Percentiles rank a stretch among this genome's conserved stretches.
phyloP scores from a whole-genome alignment of 2,329 filamentous ascomycete species.

The Aureobasidium sp. region DNA sequence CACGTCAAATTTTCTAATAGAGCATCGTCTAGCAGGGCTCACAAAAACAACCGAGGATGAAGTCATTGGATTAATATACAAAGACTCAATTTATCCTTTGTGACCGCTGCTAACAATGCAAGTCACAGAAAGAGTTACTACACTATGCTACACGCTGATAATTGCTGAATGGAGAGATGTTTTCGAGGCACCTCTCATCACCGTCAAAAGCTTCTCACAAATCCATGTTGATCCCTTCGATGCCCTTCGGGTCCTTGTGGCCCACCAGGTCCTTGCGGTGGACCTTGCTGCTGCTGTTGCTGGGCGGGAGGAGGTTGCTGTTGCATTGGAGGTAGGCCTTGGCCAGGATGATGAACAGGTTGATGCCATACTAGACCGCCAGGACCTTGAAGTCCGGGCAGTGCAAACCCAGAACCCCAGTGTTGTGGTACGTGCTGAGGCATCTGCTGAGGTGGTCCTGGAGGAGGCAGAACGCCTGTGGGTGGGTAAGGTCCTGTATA shows the following conservation, averaged over 20 bases:
- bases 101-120: background rate
- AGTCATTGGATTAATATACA: background rate
- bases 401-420: background rate
- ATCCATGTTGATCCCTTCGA: conserved; percentile 15
- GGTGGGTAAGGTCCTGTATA: conserved; percentile 10
- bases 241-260: background rate
- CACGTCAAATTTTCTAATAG: too few relatives aligned
- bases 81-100: background rate
- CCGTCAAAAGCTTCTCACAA: conserved; percentile 15
- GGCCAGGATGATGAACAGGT: background rate
- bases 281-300: background rate
- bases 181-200: conserved; percentile 8
- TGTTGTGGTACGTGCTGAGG: conserved; percentile 6
- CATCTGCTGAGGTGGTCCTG: background rate
- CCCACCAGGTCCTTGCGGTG: background rate
- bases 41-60: too few relatives aligned
- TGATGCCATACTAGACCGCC: background rate
- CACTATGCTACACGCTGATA: background rate
- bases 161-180: background rate
- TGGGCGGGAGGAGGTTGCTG: background rate
- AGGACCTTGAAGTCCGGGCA: background rate
- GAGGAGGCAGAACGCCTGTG: background rate
- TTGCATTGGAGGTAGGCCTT: background rate
- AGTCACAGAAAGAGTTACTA: background rate
- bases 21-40: too few relatives aligned